These are phyloP conservation scores for Amoebophrya sp. DNA, from an alignment of 169 alveolate genomes.

Conservation along the genomic window DNA sequence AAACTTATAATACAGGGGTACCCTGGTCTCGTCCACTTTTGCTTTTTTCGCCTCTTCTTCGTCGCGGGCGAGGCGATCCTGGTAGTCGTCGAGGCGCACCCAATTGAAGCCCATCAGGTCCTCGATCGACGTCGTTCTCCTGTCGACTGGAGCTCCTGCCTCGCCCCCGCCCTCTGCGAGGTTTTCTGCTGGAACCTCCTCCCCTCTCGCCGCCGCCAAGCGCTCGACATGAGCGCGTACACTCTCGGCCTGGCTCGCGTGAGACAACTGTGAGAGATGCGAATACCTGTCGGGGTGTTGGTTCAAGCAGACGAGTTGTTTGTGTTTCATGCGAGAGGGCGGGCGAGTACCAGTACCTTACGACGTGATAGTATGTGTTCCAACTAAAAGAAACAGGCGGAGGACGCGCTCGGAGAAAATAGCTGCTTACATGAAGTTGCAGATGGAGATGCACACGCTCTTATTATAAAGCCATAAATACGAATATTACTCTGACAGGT, in stretches of 20 bases:
- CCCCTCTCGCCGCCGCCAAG: not conserved
- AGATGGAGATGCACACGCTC: no score
- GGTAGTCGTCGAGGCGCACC: not conserved
- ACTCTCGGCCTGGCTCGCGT: not conserved
- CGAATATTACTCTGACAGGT: not conserved
- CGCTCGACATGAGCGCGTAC: not conserved
- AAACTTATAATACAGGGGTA: no score
- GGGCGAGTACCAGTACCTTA: no score
- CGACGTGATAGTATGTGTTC: no score
- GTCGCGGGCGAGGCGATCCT: not conserved
- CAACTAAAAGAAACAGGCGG: no score
- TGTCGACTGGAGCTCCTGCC: not conserved
- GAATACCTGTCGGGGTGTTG: not conserved
- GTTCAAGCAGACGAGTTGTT: no score
- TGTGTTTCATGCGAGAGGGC: no score
- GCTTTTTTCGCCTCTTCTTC: not conserved
- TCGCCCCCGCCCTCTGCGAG: no score
- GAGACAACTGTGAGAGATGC: not conserved
- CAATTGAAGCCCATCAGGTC: constrained; percentile 2
- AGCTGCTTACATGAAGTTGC: no score
- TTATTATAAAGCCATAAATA: no score
- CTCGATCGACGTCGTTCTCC: not conserved
- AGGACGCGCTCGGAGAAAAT: no score
- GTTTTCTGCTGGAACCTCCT: no score
- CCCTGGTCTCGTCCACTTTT: not conserved